Evolutionary conservation across 495 filamentous ascomycete genomes (phyloP).

Genomic region (Penicillium canariense): DNA sequence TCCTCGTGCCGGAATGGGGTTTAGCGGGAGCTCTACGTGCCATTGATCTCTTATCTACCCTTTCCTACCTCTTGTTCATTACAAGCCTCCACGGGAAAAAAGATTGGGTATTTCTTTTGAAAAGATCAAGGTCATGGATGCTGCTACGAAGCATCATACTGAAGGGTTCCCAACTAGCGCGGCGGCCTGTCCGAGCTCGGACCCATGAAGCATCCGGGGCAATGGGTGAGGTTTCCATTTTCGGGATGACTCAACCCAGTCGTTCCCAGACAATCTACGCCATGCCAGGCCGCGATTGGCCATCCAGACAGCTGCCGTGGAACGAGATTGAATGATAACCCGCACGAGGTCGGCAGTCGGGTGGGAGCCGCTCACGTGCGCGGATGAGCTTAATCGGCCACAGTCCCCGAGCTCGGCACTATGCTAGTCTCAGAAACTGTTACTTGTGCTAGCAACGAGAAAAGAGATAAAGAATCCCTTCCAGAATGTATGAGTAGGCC

Average conservation of each 20-base stretch:
- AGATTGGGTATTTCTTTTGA: neutral
- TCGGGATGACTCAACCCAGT: slow-evolving; percentile 1
- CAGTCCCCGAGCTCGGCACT: neutral
- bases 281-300: slow-evolving; percentile 11
- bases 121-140: neutral
- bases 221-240: slow-evolving; percentile 18
- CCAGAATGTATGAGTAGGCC: too few species aligned
- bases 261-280: neutral
- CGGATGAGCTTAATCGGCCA: slow-evolving; percentile 16
- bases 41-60: neutral
- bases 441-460: too few species aligned
- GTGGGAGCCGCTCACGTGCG: slow-evolving; percentile 24
- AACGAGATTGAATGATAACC: neutral
- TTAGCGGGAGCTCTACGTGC: neutral
- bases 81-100: too few species aligned
- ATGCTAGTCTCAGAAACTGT: too few species aligned
- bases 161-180: neutral
- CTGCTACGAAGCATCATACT: neutral
- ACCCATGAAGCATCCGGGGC: neutral
- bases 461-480: too few species aligned
- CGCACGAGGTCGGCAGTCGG: slow-evolving; percentile 1
- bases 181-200: slow-evolving; percentile 1
- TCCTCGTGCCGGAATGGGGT: slow-evolving; percentile 9
- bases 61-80: neutral
- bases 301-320: neutral